Evolutionary conservation across 768 basidiomycete genomes (phyloP).

Genomic region (Pisolithus microcarpus): DNA sequence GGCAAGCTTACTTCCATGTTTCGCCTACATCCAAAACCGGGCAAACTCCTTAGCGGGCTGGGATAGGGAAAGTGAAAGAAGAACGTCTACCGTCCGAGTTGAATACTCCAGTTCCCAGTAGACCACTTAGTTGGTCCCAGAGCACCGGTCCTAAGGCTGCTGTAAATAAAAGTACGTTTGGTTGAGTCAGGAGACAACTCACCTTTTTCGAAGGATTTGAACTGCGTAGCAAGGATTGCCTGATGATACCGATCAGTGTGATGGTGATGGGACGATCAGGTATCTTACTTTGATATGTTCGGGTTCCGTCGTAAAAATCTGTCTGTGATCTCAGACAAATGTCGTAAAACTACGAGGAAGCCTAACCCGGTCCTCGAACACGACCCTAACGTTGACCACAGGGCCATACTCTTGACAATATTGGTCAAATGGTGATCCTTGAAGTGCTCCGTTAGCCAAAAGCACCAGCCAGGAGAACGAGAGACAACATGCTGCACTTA

Average conservation of each 20-base stretch:
- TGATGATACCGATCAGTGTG: conserved; percentile 10
- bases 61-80: background rate
- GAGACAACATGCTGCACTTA: conserved; percentile 4
- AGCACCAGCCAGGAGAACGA: background rate
- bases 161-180: conserved; percentile 15
- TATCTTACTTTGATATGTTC: conserved; percentile 37
- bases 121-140: conserved; percentile 15
- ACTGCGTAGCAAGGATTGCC: conserved; percentile 42
- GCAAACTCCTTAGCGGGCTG: background rate
- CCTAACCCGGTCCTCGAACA: conserved; percentile 34
- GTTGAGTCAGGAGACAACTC: background rate
- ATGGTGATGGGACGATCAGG: background rate
- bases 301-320: conserved; percentile 44
- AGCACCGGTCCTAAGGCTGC: conserved; percentile 10
- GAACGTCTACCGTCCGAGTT: conserved; percentile 31
- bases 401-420: conserved; percentile 23
- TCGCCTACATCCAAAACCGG: conserved; percentile 30
- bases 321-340: background rate
- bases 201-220: conserved; percentile 37
- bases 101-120: conserved; percentile 38
- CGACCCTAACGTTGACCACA: conserved; percentile 25
- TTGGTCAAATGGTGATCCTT: conserved; percentile 25
- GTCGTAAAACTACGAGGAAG: background rate
- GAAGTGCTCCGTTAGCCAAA: background rate
- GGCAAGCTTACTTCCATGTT: conserved; percentile 46